A percentile compares a stretch with the other conserved stretches of the same genome.
These are phyloP conservation scores for Pythium aquatile DNA, from an alignment of 352 stramenopile genomes.

Conservation along the genomic window DNA sequence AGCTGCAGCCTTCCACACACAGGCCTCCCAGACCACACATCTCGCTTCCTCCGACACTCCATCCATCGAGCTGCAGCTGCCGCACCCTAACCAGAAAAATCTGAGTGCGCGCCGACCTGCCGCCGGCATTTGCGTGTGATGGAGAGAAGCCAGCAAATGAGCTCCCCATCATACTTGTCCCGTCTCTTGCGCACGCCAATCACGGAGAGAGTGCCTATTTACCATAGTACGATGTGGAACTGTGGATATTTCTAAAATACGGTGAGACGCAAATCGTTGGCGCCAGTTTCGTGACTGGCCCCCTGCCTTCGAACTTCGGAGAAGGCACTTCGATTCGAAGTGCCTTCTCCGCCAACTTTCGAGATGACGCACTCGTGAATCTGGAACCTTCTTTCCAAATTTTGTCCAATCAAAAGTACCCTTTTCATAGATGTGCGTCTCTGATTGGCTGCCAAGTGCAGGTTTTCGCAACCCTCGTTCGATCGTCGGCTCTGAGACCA, in stretches of 20 bases:
- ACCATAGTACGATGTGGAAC: not conserved
- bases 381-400: constrained; percentile 7
- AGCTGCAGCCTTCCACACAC: not conserved
- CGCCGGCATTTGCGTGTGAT: not conserved
- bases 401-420: constrained; percentile 4
- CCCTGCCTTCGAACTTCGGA: not conserved
- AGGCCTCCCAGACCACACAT: not conserved
- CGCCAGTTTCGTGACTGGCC: constrained; percentile 15
- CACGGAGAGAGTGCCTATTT: constrained; percentile 12
- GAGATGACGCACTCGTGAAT: constrained; percentile 23
- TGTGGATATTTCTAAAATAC: not conserved
- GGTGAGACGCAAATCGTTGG: constrained; percentile 3
- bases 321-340: not conserved
- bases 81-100: constrained; percentile 20
- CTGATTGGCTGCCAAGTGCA: constrained; percentile 25
- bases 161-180: constrained; percentile 10
- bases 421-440: not conserved
- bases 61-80: constrained; percentile 1
- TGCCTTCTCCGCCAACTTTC: constrained; percentile 4
- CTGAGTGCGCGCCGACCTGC: constrained; percentile 19
- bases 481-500: constrained; percentile 9
- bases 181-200: constrained; percentile 14
- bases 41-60: not conserved
- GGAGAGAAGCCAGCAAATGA: constrained; percentile 9
- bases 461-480: constrained; percentile 22